Base-by-base conservation (phyloP, 1,284 basidiomycete genomes). In the Tranzscheliella williamsii region DNA sequence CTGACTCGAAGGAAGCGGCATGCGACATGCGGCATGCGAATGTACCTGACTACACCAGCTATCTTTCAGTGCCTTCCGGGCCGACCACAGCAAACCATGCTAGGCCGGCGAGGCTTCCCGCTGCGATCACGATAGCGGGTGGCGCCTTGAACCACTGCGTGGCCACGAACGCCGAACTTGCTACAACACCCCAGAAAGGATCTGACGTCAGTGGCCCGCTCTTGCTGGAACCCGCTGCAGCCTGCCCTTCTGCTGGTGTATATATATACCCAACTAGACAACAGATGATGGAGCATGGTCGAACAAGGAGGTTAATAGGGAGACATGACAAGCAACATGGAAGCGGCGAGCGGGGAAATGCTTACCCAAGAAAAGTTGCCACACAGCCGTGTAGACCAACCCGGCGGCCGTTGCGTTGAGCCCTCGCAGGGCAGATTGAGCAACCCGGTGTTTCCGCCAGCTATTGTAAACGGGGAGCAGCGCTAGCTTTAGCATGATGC, bases 371-470 rank as follows among this genome's bases (percentile, higher is more conserved):
- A 79, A 84, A 24, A 84, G 77, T 41, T 82, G 80, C 73, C 82
- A 84, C 1, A 84, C 82, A 4, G 83, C 83, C 0, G 82, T 83
- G 50, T 79, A 84, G 13, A 85, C 81, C 24, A 85, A 77, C 0
- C 84, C 84, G 9, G 83, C 79, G 0, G 84, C 84, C 4, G 81
- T 79, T 4, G 84, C 83, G 56, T 84, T 84, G 5, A 85, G 76
- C 3, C 84, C 84, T 38, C 83, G 76, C 27, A 85, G 64, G 3
- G 82, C 56, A 21, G 79, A 80, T 4, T 79, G 72, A 2, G 82
- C 81, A 16, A 75, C 67, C 27, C 75, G 72, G 38, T 78, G 75
- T 32, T 79, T 79, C 18, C 83, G 73, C 67, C 83, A 78, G 2
- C 73, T 75, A 4, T 78, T 75, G 79, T 83, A 84, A 18, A 84